Evolutionary conservation across 208 protist genomes (phyloP).

Genomic region (Trypanosoma mega): DNA sequence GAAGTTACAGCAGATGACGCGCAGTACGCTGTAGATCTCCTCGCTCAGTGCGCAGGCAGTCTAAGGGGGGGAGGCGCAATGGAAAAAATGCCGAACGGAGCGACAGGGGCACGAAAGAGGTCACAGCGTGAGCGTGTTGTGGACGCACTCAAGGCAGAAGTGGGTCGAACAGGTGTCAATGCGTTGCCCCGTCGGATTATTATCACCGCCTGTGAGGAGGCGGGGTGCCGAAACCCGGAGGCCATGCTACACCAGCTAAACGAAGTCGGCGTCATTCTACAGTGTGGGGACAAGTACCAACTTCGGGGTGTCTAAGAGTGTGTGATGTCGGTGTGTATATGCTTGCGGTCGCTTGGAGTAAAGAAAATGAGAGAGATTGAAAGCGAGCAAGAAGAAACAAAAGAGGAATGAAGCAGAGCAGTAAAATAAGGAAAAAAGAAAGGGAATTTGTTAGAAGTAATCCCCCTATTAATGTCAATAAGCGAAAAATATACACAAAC

Average conservation of each 20-base stretch:
- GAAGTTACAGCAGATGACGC: conserved; percentile 92
- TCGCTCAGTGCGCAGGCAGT: conserved; percentile 69
- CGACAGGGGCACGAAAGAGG: conserved; percentile 20
- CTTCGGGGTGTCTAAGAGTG: conserved; percentile 43
- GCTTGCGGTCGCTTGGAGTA: neutral
- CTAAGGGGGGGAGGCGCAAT: too few relatives aligned
- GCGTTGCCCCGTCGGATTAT: conserved; percentile 49
- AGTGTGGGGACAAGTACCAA: conserved; percentile 65
- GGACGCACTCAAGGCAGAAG: conserved; percentile 59
- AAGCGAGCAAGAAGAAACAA: neutral
- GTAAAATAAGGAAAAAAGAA: neutral
- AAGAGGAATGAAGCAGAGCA: neutral
- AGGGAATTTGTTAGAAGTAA: neutral
- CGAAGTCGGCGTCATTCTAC: conserved; percentile 74
- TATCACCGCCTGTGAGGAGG: conserved; percentile 66
- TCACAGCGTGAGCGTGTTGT: conserved; percentile 68
- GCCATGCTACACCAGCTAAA: conserved; percentile 84
- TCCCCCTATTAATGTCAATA: too few relatives aligned
- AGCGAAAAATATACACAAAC: too few relatives aligned
- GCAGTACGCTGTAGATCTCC: conserved; percentile 86
- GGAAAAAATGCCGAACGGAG: neutral
- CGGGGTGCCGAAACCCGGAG: conserved; percentile 63
- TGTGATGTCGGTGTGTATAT: conserved; percentile 1
- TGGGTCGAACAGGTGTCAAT: conserved; percentile 51
- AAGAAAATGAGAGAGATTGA: neutral